Conservation (phyloP, 2,329 filamentous ascomycete species). For the Neopestalotiopsis sp. region DNA sequence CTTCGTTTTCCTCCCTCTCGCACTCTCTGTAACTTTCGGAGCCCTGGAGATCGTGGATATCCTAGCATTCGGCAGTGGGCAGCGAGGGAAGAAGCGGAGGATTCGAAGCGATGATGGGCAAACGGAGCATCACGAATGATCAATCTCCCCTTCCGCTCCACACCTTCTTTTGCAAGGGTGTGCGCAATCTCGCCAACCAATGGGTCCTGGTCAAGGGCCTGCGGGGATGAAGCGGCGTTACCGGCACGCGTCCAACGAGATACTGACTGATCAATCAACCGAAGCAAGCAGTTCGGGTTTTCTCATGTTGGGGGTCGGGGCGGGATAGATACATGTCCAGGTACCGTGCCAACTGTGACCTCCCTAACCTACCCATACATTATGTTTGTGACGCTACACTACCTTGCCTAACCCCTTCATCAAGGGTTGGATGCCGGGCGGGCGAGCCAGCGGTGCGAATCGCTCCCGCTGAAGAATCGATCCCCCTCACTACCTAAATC, state of each 20-base stretch:
- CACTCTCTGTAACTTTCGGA: background rate
- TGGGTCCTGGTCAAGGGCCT: conserved; percentile 6
- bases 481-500: background rate
- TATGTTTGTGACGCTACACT: background rate
- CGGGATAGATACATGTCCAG: background rate
- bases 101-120: background rate
- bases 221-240: conserved; percentile 5
- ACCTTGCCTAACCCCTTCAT: background rate
- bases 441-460: conserved; percentile 1
- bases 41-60: background rate
- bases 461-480: conserved; percentile 13
- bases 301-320: background rate
- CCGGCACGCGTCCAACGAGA: background rate
- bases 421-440: background rate
- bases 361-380: background rate
- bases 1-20: no score
- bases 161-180: background rate
- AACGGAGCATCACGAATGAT: conserved; percentile 3
- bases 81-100: background rate
- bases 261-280: background rate
- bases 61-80: background rate
- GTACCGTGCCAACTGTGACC: background rate
- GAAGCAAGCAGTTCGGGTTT: background rate
- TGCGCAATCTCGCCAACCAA: conserved; percentile 11
- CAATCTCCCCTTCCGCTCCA: background rate